Base-by-base conservation (phyloP, 257 asterid species). In the Solanum lignicaule region DNA sequence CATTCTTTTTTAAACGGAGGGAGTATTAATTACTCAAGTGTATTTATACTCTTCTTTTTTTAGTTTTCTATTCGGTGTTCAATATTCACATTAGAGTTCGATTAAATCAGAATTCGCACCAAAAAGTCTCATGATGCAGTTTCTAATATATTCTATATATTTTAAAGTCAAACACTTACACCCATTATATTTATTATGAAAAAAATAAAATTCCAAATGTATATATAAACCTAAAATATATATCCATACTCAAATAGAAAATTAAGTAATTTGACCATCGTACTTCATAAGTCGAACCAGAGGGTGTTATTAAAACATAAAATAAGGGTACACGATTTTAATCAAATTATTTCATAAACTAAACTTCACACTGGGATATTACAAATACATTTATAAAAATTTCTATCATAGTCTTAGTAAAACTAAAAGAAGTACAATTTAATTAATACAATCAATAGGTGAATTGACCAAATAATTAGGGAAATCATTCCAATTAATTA, bases 401-500 rank as follows among this genome's bases (percentile, higher is more conserved):
- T 55, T 6, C 0, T 55, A 55, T 55, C 65, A 48, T 14, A 55
- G 65, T 18, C 65, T 55, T 55, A 18, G 4, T 55, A 55, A 20
- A 55, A 46, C 39, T 81, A 21, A 81, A 81, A 46, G 20, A 29
- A 46, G 65, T 27, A 81, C 27, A 81, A 81, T 46, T 43, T 23
- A 55, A 20, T 55, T 55, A 55, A 7, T 55, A 55, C 65, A 85
- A n/a, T 41, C 87, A 27, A 69, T 65, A 6, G 81, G 83, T 38
- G 83, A 86, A 66, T 5, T 86, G 4, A 41, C 83, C 31, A 69
- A 29, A 86, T 88, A 52, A 86, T 72, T 43, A 85, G 69, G 18
- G 20, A 87, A 21, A 43, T 55, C 39, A 27, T 38, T 86, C 91
- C 92, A 90, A 31, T 89, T 87, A 76, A 65, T 69, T 32, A 58